Evolutionary conservation across 805 yeast species (phyloP), one percentile per base, ranked within the genome.

Genomic region (Zygotorulaspora danielsina): DNA sequence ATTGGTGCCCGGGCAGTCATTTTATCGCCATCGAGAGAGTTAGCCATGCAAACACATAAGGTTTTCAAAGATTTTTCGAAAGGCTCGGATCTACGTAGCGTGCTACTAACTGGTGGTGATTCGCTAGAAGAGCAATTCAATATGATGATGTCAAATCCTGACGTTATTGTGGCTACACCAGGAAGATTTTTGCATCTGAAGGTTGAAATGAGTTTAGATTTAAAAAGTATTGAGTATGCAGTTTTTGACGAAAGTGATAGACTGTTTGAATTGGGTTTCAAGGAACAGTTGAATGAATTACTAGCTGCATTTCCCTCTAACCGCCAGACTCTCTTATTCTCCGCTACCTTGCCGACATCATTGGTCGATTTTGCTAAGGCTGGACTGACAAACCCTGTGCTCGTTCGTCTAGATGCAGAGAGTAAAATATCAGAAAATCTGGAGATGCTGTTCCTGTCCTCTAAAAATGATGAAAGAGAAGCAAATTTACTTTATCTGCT

Each of bases 211-310:
- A 76, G 76, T 45, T 69, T 93, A 39, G 95, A 87, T 56, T 71
- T 93, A 63, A 77, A 75, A 49, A 74, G 86, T 2, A 78, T 93
- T 12, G 96, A 93, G 60, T 90, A 84, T 56, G 83, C 89, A 31
- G 95, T 89, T 1, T 90, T 90, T 60, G 98, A 90, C 66, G 98
- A 90, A 69, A 97, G 97, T 24, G 98, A 90, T 70, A 75, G 97
- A 60, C 73, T 90, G 55, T 90, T 90, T 56, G 98, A 90, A 67
- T 80, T 88, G 86, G 97, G 97, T 42, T 90, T 90, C 61, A 81
- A 89, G 19, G 96, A 87, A 55, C 97, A 90, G 57, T 72, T 90
- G 57, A 87, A 84, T 56, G 97, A 90, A 62, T 73, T 93, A 50
- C 65, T 93, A 33, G 90, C 87, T 1, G 72, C 93, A 1, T 71